Conservation (phyloP, 495 filamentous ascomycete genomes). For the Umbilicaria muhlenbergii region DNA sequence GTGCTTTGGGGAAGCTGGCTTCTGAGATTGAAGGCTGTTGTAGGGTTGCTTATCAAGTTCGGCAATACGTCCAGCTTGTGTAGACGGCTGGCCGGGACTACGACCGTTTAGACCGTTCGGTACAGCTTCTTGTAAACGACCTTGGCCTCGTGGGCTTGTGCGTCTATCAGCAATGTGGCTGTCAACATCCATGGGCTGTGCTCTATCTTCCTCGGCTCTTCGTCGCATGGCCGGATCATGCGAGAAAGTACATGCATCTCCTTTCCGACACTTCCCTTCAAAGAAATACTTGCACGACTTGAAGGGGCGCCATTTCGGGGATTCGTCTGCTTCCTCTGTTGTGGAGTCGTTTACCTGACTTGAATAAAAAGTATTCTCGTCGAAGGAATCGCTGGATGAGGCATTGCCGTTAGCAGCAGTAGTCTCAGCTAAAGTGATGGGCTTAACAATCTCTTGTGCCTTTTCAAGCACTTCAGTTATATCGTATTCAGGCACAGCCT, state of each 20-base stretch:
- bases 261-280: constrained; percentile 12
- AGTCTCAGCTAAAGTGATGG: constrained; percentile 35
- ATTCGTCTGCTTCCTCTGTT: constrained; percentile 9
- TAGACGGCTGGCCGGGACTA: neutral
- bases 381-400: constrained; percentile 61
- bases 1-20: no score
- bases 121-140: neutral
- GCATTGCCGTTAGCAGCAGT: constrained; percentile 35
- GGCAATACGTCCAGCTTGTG: constrained; percentile 8
- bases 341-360: constrained; percentile 49
- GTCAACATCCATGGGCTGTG: constrained; percentile 10
- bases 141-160: constrained; percentile 1
- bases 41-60: constrained; percentile 11
- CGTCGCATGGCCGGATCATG: constrained; percentile 10
- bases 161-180: constrained; percentile 11
- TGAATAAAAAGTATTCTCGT: constrained; percentile 91
- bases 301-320: constrained; percentile 5
- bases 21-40: no score
- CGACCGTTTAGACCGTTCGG: neutral
- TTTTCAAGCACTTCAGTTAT: constrained; percentile 56
- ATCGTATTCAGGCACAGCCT: constrained; percentile 56
- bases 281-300: constrained; percentile 11
- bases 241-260: constrained; percentile 12
- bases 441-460: constrained; percentile 57
- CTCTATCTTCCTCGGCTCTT: constrained; percentile 4